A percentile compares a stretch with the other conserved stretches of the same genome.
Conservation (phyloP, 106 monocot species). For the Dactylorhiza incarnata region DNA sequence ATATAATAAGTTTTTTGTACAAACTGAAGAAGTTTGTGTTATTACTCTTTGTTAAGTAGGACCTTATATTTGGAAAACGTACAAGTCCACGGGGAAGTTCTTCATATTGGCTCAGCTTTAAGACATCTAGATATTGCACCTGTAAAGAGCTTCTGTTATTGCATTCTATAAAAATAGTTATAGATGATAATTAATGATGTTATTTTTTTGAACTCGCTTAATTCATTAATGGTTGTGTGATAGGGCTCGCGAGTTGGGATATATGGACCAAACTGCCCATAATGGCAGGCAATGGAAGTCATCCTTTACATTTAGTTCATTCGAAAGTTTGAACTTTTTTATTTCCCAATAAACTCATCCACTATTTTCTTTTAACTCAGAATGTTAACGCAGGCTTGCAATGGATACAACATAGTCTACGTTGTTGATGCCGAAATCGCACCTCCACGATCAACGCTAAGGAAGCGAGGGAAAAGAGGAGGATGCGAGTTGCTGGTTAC, state of each 20-base stretch:
- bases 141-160: slow-evolving; percentile 29
- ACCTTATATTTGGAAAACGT: slow-evolving; percentile 81
- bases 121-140: slow-evolving; percentile 51
- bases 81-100: slow-evolving; percentile 67
- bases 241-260: slow-evolving; percentile 80
- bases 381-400: slow-evolving; percentile 68
- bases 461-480: too few relatives aligned
- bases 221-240: not conserved
- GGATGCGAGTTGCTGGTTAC: too few relatives aligned
- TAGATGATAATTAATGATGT: not conserved
- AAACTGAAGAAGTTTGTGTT: not conserved
- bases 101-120: slow-evolving; percentile 73
- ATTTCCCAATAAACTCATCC: not conserved
- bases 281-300: slow-evolving; percentile 91
- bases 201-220: not conserved
- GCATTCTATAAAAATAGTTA: not conserved
- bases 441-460: too few relatives aligned
- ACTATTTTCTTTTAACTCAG: not conserved
- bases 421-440: too few relatives aligned
- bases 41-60: slow-evolving; percentile 37
- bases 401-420: slow-evolving; percentile 80
- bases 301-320: not conserved
- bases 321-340: not conserved
- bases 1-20: not conserved
- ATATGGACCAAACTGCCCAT: slow-evolving; percentile 89